phyloP scores from a whole-genome alignment of 2,329 filamentous ascomycete genomes.

The Penicillium frequentans region DNA sequence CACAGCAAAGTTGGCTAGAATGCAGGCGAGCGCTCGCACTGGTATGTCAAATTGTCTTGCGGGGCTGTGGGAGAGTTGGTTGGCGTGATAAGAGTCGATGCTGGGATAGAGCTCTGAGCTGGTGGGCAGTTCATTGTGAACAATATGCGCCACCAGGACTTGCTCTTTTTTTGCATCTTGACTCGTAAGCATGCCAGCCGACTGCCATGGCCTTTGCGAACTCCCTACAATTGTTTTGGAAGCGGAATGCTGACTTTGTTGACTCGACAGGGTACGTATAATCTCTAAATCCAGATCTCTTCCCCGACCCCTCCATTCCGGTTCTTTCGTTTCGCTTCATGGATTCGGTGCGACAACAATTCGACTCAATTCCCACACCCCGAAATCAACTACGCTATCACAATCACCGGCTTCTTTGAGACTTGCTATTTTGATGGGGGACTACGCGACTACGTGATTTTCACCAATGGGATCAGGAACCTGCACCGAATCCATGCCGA shows the following conservation, averaged over 20 bases:
- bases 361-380: background rate
- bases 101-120: conserved; percentile 11
- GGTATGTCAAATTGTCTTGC: conserved; percentile 50
- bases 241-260: conserved; percentile 15
- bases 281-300: background rate
- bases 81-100: background rate
- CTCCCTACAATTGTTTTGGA: background rate
- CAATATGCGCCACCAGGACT: background rate
- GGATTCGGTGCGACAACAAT: background rate
- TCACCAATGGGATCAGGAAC: background rate
- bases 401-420: background rate
- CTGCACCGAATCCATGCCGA: background rate
- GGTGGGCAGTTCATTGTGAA: background rate
- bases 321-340: background rate
- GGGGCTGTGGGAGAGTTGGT: background rate
- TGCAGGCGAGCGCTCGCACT: conserved; percentile 68
- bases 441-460: background rate
- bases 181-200: background rate
- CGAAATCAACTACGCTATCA: background rate
- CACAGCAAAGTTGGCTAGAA: conserved; percentile 65
- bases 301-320: conserved; percentile 1
- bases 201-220: background rate
- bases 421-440: background rate
- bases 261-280: conserved; percentile 29
- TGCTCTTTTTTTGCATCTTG: background rate